Percentiles rank a stretch among this genome's conserved stretches.
phyloP scores from a whole-genome alignment of 2,329 filamentous ascomycete genomes.

The Keithomyces neogunnii region DNA sequence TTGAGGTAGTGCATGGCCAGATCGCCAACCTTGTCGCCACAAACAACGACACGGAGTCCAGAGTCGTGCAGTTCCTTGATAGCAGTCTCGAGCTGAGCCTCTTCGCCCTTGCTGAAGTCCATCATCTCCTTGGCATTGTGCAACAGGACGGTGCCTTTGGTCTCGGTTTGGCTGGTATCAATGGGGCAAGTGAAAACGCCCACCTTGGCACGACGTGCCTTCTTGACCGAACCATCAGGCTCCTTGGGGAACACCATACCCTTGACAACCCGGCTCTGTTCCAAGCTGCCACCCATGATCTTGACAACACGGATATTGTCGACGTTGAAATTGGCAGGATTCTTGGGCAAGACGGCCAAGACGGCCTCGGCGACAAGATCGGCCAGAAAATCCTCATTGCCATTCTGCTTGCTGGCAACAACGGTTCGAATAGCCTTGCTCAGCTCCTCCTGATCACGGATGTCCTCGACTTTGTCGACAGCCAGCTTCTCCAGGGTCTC shows the following conservation, averaged over 20 bases:
- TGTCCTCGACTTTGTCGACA: constrained; percentile 82
- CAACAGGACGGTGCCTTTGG: constrained; percentile 92
- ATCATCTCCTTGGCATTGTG: constrained; percentile 99
- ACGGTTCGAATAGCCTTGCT: constrained; percentile 95
- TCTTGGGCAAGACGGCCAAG: constrained; percentile 88
- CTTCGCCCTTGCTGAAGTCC: constrained; percentile 96
- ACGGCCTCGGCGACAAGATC: constrained; percentile 77
- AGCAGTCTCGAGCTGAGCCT: constrained; percentile 77
- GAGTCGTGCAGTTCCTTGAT: constrained; percentile 97
- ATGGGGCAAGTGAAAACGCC: constrained; percentile 95
- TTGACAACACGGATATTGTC: constrained; percentile 99
- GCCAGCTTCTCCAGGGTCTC: constrained; percentile 79
- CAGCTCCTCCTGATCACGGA: constrained; percentile 72
- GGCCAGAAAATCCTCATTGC: constrained; percentile 82
- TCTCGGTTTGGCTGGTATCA: constrained; percentile 93
- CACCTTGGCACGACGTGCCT: constrained; percentile 87
- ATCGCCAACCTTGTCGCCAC: constrained; percentile 89
- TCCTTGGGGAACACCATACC: constrained; percentile 98
- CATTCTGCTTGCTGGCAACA: constrained; percentile 92
- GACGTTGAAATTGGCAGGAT: constrained; percentile 92
- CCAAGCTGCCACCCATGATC: constrained; percentile 95
- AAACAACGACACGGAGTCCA: constrained; percentile 83
- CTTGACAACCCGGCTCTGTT: constrained; percentile 89
- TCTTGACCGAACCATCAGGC: constrained; percentile 88
- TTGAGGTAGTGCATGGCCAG: constrained; percentile 96